Conservation (phyloP, 208 protist genomes). For the Herpetomonas muscarum region DNA sequence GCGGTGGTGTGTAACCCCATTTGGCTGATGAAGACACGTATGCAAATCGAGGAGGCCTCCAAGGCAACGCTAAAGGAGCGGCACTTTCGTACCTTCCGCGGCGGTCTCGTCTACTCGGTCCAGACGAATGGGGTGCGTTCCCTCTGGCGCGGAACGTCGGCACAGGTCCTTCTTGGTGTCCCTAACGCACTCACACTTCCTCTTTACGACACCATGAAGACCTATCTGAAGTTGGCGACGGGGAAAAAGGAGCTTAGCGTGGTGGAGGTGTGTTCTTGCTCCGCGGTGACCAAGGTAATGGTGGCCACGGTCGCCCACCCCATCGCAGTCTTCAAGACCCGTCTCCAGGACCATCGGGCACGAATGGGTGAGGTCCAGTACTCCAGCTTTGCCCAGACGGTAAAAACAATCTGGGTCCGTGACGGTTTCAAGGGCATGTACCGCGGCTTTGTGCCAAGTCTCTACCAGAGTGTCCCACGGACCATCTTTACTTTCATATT, state of each 20-base stretch:
- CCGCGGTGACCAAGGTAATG: conserved; percentile 53
- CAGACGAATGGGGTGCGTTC: conserved; percentile 49
- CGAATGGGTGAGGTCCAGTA: conserved; percentile 62
- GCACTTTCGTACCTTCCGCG: conserved; percentile 54
- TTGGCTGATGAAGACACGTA: conserved; percentile 88
- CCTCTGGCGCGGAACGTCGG: conserved; percentile 74
- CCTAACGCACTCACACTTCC: conserved; percentile 83
- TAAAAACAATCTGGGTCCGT: conserved; percentile 28
- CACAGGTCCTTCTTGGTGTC: conserved; percentile 73
- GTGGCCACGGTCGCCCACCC: conserved; percentile 60
- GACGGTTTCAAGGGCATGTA: conserved; percentile 57
- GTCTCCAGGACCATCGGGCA: conserved; percentile 81
- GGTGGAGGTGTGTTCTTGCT: conserved; percentile 57
- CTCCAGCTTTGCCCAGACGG: conserved; percentile 52
- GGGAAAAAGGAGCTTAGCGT: conserved; percentile 25
- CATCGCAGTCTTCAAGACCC: conserved; percentile 71
- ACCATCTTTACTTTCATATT: conserved; percentile 68
- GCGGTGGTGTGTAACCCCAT: conserved; percentile 80
- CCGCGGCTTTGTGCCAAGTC: conserved; percentile 55
- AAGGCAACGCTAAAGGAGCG: neutral
- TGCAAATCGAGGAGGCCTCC: conserved; percentile 71
- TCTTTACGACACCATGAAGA: conserved; percentile 77
- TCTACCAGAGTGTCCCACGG: conserved; percentile 72
- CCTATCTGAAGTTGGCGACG: conserved; percentile 9
- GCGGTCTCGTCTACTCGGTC: conserved; percentile 54